A percentile compares a stretch with the other conserved stretches of the same genome.
phyloP scores from a whole-genome alignment of 495 filamentous ascomycete species.

The Rhypophila decipiens region DNA sequence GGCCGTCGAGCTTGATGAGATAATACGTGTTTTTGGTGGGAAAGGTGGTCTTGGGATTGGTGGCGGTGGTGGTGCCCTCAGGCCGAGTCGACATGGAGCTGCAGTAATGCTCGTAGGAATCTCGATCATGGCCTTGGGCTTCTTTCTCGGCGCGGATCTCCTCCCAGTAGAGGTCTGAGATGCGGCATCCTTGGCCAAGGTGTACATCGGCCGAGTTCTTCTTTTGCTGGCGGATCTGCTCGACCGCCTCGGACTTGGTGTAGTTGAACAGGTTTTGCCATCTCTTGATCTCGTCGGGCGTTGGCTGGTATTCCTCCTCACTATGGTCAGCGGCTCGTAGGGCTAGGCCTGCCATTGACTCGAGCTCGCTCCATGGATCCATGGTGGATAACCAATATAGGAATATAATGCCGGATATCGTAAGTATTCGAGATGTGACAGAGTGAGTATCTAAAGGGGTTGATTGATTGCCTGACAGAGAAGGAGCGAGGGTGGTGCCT shows the following conservation, averaged over 20 bases:
- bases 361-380: neutral
- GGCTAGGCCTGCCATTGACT: neutral
- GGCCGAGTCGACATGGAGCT: neutral
- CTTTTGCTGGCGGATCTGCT: constrained; percentile 2
- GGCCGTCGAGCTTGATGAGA: constrained; percentile 10
- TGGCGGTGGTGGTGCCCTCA: neutral
- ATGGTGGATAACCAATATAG: neutral
- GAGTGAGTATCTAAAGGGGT: no score
- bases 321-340: neutral
- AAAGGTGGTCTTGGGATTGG: neutral
- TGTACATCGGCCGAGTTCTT: no score
- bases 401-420: no score
- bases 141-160: constrained; percentile 6
- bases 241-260: constrained; percentile 1
- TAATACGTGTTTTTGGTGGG: constrained; percentile 1
- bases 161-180: neutral
- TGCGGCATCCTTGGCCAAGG: neutral
- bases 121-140: constrained; percentile 9
- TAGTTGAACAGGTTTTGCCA: constrained; percentile 5
- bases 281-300: neutral
- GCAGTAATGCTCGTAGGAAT: constrained; percentile 10
- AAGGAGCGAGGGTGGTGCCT: no score
- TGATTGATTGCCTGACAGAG: no score
- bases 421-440: neutral
- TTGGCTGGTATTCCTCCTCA: neutral